Base-by-base conservation (phyloP, 495 filamentous ascomycete genomes). In the Elaphomyces granulatus region DNA sequence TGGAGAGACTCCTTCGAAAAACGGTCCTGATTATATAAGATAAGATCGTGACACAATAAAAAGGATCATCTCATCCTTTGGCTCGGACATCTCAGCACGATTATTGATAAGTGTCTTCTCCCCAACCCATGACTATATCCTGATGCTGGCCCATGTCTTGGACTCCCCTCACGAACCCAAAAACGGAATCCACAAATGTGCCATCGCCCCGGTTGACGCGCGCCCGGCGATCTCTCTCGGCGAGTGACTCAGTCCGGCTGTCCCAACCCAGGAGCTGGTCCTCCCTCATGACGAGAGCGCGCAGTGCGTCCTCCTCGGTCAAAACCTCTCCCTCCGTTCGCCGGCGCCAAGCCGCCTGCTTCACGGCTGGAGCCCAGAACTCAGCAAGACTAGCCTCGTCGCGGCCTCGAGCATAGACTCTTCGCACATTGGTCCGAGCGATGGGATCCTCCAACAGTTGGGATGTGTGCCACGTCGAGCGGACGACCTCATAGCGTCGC, bases 301-400 rank as follows among this genome's bases (percentile, higher is more conserved):
- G 38, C 8, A 44, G 16, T 19, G 46, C 38, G 19, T 52, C 46
- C 36, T 45, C 35, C 2, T 30, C n/a, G 1, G 44, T 44, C 23
- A 54, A 19, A 8, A 47, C 16, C 16, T 42, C 32, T 17, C 33
- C 40, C 34, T 45, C 37, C 9, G 4, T 14, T 7, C 54, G 45
- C 18, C 43, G 8, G n/a, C 15, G 12, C 43, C 38, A 38, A 8
- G 43, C 43, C 31, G 58, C 58, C 21, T 56, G 55, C 31, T 56
- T 54, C 2, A 64, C 58, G 35, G 60, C 61, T 8, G 59, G 54
- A 9, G 50, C 59, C 61, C 61, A 64, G 28, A 53, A 51, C 16
- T 58, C 54, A 3, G 48, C 61, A 20, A 60, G 45, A 1, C 44
- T 33, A 18, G 49, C 43, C 40, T 58, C 58, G 26, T 59, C 46